Base-by-base conservation (phyloP, 306 rosid species). In the Medicago ruthenica region DNA sequence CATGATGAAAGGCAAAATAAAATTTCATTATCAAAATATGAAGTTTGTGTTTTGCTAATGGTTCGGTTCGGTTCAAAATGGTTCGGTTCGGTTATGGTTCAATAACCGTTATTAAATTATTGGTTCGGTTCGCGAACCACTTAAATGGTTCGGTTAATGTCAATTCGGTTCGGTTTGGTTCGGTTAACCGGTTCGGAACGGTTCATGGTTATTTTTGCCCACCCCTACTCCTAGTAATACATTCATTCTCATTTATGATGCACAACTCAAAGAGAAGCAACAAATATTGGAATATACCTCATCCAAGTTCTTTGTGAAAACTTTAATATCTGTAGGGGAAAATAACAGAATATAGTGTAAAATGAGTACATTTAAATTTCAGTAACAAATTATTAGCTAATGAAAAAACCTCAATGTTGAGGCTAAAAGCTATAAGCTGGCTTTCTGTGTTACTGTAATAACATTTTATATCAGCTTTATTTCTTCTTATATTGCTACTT, bases 381-480 rank as follows among this genome's bases (percentile, higher is more conserved):
- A 40, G 74, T 84, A 71, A 36, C 79, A 71, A 81, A 65, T 14
- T 61, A 81, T 76, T n/a, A 65, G 82, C 85, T 71, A 15, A 62
- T 15, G 36, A 72, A 73, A 77, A 22, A 79, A 74, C 85, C 75
- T 51, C 50, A 62, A 79, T 57, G 40, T 59, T 64, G 79, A 50
- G 57, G 18, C 18, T 50, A 50, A n/a, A 16, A 7, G 57, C 57
- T 50, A 50, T 18, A 50, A 50, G 21, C 4, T 50, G 8, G 9
- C 18, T 50, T 50, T 50, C 1, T 14, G 17, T 5, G 17, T 48
- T 14, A n/a, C 55, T 6, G 55, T 50, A 14, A 6, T 50, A 50
- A 9, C 3, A 50, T 50, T 50, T 50, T 50, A 6, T 50, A 50
- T 50, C 21, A 27, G 44, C 68, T 39, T 39, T 39, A 45, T 79